Percentiles rank a stretch among this genome's conserved stretches.
phyloP scores from a whole-genome alignment of 192 early-diverging fungal species.

The Jimgerdemannia flammicorona region DNA sequence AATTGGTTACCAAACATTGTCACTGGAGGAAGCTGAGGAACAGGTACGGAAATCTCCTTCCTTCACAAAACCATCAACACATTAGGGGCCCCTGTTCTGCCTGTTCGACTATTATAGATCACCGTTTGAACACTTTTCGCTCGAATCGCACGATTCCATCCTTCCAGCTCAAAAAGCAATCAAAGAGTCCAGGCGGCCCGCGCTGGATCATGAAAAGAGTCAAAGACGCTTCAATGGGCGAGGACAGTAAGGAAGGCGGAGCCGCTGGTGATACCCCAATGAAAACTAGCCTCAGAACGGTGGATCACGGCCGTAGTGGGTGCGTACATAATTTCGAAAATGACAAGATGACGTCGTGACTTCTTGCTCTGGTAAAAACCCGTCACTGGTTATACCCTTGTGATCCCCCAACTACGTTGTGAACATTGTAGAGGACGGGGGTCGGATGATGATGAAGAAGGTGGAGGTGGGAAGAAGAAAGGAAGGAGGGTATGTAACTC shows the following conservation, averaged over 20 bases:
- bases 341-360: too few relatives aligned
- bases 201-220: slow-evolving; percentile 48
- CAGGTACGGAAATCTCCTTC: slow-evolving; percentile 37
- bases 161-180: slow-evolving; percentile 32
- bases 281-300: slow-evolving; percentile 23
- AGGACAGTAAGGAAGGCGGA: slow-evolving; percentile 36
- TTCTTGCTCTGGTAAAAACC: too few relatives aligned
- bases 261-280: slow-evolving; percentile 11
- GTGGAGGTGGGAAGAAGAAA: slow-evolving; percentile 12
- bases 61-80: too few relatives aligned
- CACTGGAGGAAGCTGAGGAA: slow-evolving; percentile 76
- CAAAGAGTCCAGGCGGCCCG: slow-evolving; percentile 43
- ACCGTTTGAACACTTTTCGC: too few relatives aligned
- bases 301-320: slow-evolving; percentile 36
- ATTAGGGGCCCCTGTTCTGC: too few relatives aligned
- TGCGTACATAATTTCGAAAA: slow-evolving; percentile 13
- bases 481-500: not conserved
- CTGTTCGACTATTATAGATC: too few relatives aligned
- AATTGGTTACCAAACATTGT: slow-evolving; percentile 58
- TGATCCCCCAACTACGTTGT: not conserved
- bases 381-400: too few relatives aligned
- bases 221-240: slow-evolving; percentile 17
- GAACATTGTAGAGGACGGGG: not conserved
- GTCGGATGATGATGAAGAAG: slow-evolving; percentile 9
- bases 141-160: not conserved